Base-by-base conservation (phyloP, 257 asterid genomes). In the Agastache rugosa region DNA sequence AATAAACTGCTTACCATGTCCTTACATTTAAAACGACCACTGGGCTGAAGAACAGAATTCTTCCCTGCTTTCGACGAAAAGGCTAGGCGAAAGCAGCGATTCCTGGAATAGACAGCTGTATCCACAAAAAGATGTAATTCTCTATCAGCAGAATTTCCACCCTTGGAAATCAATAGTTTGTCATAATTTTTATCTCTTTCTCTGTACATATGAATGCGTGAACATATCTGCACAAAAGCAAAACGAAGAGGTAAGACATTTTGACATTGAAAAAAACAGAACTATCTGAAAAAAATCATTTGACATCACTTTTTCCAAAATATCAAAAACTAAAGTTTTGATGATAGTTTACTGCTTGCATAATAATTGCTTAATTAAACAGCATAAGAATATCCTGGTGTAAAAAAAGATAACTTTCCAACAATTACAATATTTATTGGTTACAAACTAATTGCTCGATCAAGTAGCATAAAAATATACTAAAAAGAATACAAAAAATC, bases 61-160 rank as follows among this genome's bases (percentile, higher is more conserved):
- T 92, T 94, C 83, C 97, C 93, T 31, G 99, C 97, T 87, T 94
- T 94, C 41, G 99, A 94, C 60, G 99, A 94, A 63, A 94, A 84
- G 65, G 87, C 90, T 68, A 94, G 85, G 78, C 99, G 96, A 82
- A 94, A 94, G 84, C 97, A 92, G 66, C 99, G 97, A 71, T 94
- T 94, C 85, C 99, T 87, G 63, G 97, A 42, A 83, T 94, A 94
- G 71, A 94, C 99, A 62, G 99, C 97, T 80, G 92, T 85, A 82
- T 94, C 99, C 80, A 94, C 95, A 78, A 94, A 94, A 74, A 84
- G 85, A 27, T 86, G 90, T 71, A 69, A 22, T 53, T 74, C 81
- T 25, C 69, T 75, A 67, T 85, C 85, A 20, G 74, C 80, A 79
- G 93, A 77, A 77, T 73, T 83, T 79, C 92, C 82, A 63, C 82